Conservation (phyloP, 805 yeast genomes). For the Nakazawaea wyomingensis region DNA sequence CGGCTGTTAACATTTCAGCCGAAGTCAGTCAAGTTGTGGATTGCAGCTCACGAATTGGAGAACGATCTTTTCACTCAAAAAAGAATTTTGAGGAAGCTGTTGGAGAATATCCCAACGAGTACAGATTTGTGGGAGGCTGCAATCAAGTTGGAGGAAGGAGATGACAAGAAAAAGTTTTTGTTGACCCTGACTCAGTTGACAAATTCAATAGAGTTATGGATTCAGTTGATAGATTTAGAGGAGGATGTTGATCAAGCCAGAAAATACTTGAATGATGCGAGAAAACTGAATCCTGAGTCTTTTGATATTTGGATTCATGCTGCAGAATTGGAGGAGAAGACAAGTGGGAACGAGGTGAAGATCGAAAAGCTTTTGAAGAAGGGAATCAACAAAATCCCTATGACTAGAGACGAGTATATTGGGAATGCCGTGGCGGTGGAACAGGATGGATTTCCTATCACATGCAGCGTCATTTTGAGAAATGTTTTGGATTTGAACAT, state of each 20-base stretch:
- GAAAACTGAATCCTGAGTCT: constrained; percentile 45
- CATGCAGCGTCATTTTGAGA: constrained; percentile 51
- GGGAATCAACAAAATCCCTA: constrained; percentile 38
- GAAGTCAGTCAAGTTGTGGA: constrained; percentile 63
- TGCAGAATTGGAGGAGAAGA: constrained; percentile 58
- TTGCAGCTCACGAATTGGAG: constrained; percentile 64
- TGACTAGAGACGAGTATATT: constrained; percentile 46
- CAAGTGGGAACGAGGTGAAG: constrained; percentile 36
- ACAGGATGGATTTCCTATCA: constrained; percentile 33
- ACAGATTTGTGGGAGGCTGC: constrained; percentile 65
- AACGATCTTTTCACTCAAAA: constrained; percentile 46
- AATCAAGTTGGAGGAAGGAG: constrained; percentile 51
- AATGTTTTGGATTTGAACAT: constrained; percentile 31
- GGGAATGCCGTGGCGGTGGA: constrained; percentile 51
- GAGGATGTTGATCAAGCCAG: constrained; percentile 43
- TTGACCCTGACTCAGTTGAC: constrained; percentile 69
- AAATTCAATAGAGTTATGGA: constrained; percentile 59
- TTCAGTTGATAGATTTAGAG: constrained; percentile 44
- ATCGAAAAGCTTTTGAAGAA: constrained; percentile 43
- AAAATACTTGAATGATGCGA: constrained; percentile 51
- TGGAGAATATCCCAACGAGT: constrained; percentile 57
- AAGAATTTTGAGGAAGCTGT: constrained; percentile 62
- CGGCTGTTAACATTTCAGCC: constrained; percentile 59
- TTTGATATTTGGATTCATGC: constrained; percentile 66
- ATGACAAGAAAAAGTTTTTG: constrained; percentile 48